These are phyloP conservation scores for Hippophae tibetana DNA, from an alignment of 306 rosid genomes.

Conservation along the genomic window DNA sequence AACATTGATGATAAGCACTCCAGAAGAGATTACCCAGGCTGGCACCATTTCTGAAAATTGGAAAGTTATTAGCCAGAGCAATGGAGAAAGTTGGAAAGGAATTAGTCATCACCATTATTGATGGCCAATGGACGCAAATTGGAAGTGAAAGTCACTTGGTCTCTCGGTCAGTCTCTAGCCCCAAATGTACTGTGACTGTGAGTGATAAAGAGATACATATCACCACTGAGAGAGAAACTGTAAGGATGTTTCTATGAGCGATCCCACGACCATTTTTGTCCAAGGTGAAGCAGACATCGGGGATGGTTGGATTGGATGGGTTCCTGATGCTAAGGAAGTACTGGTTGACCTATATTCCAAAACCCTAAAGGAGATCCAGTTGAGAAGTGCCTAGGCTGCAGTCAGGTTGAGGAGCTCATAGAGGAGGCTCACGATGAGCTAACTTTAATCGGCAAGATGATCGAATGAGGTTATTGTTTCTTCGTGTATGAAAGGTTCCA, in stretches of 20 bases:
- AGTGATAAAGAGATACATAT: neutral
- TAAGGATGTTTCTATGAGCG: constrained; percentile 66
- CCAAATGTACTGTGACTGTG: neutral
- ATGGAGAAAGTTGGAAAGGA: too few species aligned
- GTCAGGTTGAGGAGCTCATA: constrained; percentile 93
- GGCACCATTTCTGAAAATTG: too few species aligned
- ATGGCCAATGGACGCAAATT: too few species aligned
- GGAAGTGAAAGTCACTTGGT: too few species aligned
- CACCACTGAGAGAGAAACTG: neutral
- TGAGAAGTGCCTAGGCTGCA: constrained; percentile 66
- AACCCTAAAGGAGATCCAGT: neutral
- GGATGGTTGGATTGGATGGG: constrained; percentile 77
- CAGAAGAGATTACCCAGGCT: too few species aligned
- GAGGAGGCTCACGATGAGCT: constrained; percentile 91
- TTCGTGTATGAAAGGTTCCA: too few species aligned
- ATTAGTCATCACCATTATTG: too few species aligned
- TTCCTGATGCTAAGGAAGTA: constrained; percentile 74
- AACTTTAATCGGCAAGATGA: constrained; percentile 31
- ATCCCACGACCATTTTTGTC: constrained; percentile 82
- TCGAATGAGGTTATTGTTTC: too few species aligned
- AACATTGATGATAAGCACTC: too few species aligned
- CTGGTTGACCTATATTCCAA: constrained; percentile 35
- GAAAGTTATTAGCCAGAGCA: too few species aligned
- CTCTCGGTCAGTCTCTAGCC: neutral
- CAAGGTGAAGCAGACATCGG: constrained; percentile 71